A percentile compares a stretch with the other conserved stretches of the same genome.
phyloP scores from a whole-genome alignment of 345 rosid species.

The Brassica nigra region DNA sequence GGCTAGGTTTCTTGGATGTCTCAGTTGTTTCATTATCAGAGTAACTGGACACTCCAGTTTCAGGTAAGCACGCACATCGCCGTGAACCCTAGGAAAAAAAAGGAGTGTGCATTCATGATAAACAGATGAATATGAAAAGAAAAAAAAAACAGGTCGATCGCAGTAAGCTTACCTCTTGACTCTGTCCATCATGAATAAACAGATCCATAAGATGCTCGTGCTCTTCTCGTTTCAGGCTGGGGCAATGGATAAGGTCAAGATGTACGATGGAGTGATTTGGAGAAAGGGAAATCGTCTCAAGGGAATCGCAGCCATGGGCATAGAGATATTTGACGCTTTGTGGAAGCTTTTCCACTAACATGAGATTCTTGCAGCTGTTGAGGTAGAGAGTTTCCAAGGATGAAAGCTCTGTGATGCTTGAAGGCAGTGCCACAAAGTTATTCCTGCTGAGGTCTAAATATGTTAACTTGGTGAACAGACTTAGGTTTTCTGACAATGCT shows the following conservation, averaged over 20 bases:
- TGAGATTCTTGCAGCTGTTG: slow-evolving; percentile 22
- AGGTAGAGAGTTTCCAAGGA: slow-evolving; percentile 14
- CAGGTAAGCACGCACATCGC: neutral
- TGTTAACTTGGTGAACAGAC: neutral
- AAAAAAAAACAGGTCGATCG: neutral
- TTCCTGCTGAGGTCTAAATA: neutral
- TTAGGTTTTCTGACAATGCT: neutral
- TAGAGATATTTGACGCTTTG: neutral
- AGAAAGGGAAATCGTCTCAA: neutral
- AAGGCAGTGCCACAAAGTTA: slow-evolving; percentile 5
- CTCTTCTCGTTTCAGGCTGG: neutral
- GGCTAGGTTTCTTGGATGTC: neutral
- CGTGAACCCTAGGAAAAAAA: neutral
- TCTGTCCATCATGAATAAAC: neutral
- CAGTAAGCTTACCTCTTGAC: neutral
- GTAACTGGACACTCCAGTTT: neutral
- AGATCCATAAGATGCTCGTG: neutral
- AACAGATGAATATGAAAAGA: neutral
- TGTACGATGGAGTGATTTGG: neutral
- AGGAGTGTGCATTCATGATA: neutral
- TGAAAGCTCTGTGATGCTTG: neutral
- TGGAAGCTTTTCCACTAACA: slow-evolving; percentile 2
- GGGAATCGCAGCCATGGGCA: slow-evolving; percentile 25
- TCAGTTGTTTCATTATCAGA: neutral
- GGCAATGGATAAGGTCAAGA: neutral